Base-by-base conservation (phyloP, 2,329 filamentous ascomycete species). In the Chalaropsis ovoidea region DNA sequence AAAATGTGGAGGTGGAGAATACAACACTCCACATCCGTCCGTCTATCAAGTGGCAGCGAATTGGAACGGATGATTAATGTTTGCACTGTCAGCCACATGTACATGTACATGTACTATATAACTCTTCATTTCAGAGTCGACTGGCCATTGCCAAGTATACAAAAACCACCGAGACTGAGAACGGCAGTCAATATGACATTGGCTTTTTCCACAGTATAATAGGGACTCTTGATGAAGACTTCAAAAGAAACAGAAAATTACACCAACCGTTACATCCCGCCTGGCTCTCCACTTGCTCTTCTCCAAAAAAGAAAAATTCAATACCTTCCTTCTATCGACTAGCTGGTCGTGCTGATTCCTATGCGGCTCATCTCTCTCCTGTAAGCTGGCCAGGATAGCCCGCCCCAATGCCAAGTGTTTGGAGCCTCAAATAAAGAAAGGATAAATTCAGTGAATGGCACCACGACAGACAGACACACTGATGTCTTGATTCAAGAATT, bases 311-410 rank as follows among this genome's bases (percentile, higher is more conserved):
- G 8, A 39, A 15, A 15, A 13, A n/a, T n/a, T n/a, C 11, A n/a
- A 7, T 19, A 6, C 43, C 43, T 19, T 47, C 43, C n/a, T 39
- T 39, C 35, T 1, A 10, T 39, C 35, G 1, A 6, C 8, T 39
- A 52, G 47, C 47, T 10, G 47, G 24, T 27, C 24, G 22, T 54
- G 31, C 52, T 56, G 24, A 56, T 35, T n/a, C 52, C 17, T n/a
- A 56, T 56, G 52, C 52, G 52, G 52, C 52, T 56, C 52, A 56
- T 56, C 52, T 56, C 52, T 31, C 24, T 47, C 8, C 43, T 47
- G 15, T 47, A 31, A n/a, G 8, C 7, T 1, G 15, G 15, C n/a
- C 52, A 35, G 52, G 24, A 22, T 27, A 35, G 52, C 13, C 27
- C 31, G 52, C 13, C 27, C 31, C 15, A 56, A 56, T 39, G 52